Evolutionary conservation across 2,329 filamentous ascomycete species (phyloP).

Genomic region (Fusarium scirpi): DNA sequence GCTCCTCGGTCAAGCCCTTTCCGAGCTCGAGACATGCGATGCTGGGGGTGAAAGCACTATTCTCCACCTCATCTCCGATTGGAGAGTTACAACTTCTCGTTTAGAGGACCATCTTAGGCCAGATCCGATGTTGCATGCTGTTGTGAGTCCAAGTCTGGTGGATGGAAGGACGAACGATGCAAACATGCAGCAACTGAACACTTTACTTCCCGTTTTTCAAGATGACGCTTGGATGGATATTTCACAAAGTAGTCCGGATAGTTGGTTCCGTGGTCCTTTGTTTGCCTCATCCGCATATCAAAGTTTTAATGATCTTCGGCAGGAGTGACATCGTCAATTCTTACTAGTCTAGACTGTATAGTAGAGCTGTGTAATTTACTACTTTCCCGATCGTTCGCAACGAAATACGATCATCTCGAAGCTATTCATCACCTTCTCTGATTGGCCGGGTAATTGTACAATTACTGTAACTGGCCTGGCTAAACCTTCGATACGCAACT

Average conservation of each 20-base stretch:
- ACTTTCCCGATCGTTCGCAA: not conserved
- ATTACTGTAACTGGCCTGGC: not conserved
- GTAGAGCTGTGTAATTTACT: not conserved
- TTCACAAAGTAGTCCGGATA: not conserved
- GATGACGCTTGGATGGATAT: not conserved
- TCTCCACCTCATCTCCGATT: not conserved
- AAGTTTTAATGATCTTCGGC: not conserved
- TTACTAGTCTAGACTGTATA: not conserved
- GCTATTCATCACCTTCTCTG: not conserved
- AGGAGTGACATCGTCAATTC: not conserved
- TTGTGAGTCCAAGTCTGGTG: not conserved
- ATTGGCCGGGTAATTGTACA: not conserved
- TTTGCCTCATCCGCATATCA: not conserved
- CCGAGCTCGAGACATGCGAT: not conserved
- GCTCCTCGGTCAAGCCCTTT: not conserved
- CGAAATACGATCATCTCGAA: not conserved
- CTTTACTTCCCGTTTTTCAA: not conserved
- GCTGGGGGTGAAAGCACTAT: rapidly evolving
- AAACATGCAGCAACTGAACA: not conserved
- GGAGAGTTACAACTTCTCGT: not conserved
- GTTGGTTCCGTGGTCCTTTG: not conserved
- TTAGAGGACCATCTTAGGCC: not conserved
- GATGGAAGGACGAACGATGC: rapidly evolving
- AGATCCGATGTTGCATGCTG: not conserved
- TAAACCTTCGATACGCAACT: not conserved